Base-by-base conservation (phyloP, 2,329 filamentous ascomycete genomes). In the Talaromyces marneffei region DNA sequence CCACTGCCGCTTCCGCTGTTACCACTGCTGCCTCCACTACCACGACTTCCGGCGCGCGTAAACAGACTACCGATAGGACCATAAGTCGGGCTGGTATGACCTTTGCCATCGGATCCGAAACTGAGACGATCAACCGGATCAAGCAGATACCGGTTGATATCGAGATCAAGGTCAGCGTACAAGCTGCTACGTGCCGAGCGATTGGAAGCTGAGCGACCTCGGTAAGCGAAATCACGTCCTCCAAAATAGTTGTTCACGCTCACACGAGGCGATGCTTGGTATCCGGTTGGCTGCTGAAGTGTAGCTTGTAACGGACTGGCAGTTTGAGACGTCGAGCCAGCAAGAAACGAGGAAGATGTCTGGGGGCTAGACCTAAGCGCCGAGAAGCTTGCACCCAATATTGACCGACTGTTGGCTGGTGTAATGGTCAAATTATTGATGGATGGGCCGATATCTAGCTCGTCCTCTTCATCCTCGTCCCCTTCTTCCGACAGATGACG, bases 21-120 rank as follows among this genome's bases (percentile, higher is more conserved):
- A 31, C 65, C 69, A 52, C 79, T 80, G 65, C 81, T 82, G 55
- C 77, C 79, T 64, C 79, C 78, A 68, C 80, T 82, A 54, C 75
- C 79, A 63, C 79, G 78, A 68, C 80, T 82, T 55, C 75, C 79
- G 37, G 70, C 72, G 66, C 74, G 70, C 35, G 71, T 72, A 57
- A 75, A 77, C 48, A 76, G 72, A 42, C 74, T 77, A 56, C 74
- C 66, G 57, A 69, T 70, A 18, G 71, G 72, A 61, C 71, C 73
- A 52, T 70, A 68, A 65, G 73, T 75, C 3, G 75, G 73, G 60
- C 75, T 74, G 14, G 72, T 67, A 56, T 68, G 68, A 59, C 65
- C 65, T 63, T 69, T 72, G 52, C 69, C 66, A 44, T 75, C 67
- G 31, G 70, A 74, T 61, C 68, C 68, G 23, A 71, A 67, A 46